These are phyloP conservation scores for Mycena capillaripes DNA, from an alignment of 768 basidiomycete genomes.

Conservation along the genomic window DNA sequence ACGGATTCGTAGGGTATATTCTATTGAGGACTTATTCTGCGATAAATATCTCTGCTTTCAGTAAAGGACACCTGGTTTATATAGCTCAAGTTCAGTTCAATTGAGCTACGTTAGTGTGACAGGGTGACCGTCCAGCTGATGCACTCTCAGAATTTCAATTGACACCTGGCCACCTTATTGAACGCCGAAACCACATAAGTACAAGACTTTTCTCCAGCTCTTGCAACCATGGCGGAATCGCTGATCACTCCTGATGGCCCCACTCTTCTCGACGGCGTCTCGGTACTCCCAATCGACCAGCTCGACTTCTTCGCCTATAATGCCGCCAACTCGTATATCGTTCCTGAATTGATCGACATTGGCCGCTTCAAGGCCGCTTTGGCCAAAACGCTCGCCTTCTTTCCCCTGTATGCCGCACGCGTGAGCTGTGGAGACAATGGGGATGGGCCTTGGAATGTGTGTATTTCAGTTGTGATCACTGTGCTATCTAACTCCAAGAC, in stretches of 20 bases:
- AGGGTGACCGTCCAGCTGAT: too few relatives aligned
- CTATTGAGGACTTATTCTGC: too few relatives aligned
- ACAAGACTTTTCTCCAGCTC: neutral
- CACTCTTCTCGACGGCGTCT: conserved; percentile 27
- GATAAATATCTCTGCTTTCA: too few relatives aligned
- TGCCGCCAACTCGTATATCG: conserved; percentile 27
- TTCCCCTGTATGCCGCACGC: conserved; percentile 26
- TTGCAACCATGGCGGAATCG: neutral
- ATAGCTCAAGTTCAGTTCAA: too few relatives aligned
- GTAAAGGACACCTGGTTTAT: too few relatives aligned
- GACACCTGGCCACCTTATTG: conserved; percentile 5
- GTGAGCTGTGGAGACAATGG: conserved; percentile 15
- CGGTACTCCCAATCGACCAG: conserved; percentile 2
- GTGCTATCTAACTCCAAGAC: neutral
- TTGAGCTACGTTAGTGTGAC: too few relatives aligned
- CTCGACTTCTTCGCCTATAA: conserved; percentile 23
- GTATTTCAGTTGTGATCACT: neutral
- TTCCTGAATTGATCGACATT: conserved; percentile 19
- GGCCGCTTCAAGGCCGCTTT: conserved; percentile 11
- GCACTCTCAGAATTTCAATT: too few relatives aligned
- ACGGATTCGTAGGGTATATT: too few relatives aligned
- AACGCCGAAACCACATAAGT: conserved; percentile 11
- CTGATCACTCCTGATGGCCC: conserved; percentile 15
- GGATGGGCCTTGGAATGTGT: conserved; percentile 4
- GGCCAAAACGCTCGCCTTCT: neutral